Conservation (phyloP, 768 basidiomycete species). For the Sistotremastrum niveocremeum region DNA sequence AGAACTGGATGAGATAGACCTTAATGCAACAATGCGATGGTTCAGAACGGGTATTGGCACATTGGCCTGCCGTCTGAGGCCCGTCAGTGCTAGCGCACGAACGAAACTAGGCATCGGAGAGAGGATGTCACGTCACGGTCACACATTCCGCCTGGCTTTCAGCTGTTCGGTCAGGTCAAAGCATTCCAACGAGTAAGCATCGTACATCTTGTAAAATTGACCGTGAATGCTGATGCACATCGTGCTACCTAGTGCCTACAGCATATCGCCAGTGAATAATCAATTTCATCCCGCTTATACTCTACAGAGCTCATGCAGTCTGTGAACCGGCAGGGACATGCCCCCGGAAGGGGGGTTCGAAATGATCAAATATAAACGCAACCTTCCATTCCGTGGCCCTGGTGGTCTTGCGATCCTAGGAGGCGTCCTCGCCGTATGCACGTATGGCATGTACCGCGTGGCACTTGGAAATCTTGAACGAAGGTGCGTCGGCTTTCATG, state of each 20-base stretch:
- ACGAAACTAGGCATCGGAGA: constrained; percentile 18
- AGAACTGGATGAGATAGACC: constrained; percentile 34
- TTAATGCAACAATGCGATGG: constrained; percentile 25
- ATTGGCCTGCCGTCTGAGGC: constrained; percentile 16
- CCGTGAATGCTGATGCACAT: too few relatives aligned
- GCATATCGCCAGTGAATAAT: too few relatives aligned
- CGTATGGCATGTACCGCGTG: constrained; percentile 83
- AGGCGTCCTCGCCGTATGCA: constrained; percentile 75
- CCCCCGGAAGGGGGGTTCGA: constrained; percentile 92
- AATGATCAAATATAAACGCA: constrained; percentile 87
- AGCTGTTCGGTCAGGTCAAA: too few relatives aligned
- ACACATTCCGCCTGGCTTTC: too few relatives aligned
- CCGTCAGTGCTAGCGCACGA: constrained; percentile 13
- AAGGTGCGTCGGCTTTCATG: constrained; percentile 47
- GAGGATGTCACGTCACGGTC: constrained; percentile 36
- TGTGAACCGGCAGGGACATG: constrained; percentile 58
- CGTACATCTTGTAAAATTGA: too few relatives aligned
- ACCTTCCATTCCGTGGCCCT: constrained; percentile 81
- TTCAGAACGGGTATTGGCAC: not conserved
- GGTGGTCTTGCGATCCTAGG: constrained; percentile 76
- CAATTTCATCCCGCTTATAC: too few relatives aligned
- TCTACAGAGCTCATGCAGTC: not conserved
- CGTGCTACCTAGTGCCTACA: too few relatives aligned
- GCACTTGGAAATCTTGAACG: constrained; percentile 86
- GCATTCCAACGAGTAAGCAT: too few relatives aligned